Percentiles rank a stretch among this genome's conserved stretches.
Evolutionary conservation across 2,329 filamentous ascomycete genomes (phyloP).

Genomic region (Cordyceps cicadae): DNA sequence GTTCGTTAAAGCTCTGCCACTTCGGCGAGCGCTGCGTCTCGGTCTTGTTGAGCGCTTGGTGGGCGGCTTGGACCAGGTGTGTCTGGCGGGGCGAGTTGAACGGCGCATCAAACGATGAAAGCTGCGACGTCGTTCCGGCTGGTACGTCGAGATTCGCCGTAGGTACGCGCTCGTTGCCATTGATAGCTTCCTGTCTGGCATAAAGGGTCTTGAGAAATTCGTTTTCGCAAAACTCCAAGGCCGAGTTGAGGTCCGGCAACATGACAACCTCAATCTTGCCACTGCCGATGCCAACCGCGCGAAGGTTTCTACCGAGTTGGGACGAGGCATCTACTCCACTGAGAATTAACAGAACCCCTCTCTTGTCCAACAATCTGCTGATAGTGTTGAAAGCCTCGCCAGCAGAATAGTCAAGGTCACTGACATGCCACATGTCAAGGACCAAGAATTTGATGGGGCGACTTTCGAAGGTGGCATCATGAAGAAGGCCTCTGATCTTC

Average conservation of each 20-base stretch:
- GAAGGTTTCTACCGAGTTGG: conserved; percentile 67
- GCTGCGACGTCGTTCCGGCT: conserved; percentile 18
- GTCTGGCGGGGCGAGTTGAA: conserved; percentile 75
- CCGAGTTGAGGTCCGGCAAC: conserved; percentile 85
- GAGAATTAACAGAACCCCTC: conserved; percentile 71
- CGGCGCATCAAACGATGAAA: conserved; percentile 29
- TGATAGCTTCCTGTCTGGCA: conserved; percentile 55
- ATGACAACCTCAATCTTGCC: conserved; percentile 68
- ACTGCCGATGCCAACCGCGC: conserved; percentile 73
- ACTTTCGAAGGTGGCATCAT: conserved; percentile 69
- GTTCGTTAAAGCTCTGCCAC: conserved; percentile 84
- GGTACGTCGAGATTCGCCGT: conserved; percentile 43
- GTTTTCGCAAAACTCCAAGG: conserved; percentile 90
- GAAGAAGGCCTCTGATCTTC: conserved; percentile 71
- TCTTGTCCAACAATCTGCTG: conserved; percentile 70
- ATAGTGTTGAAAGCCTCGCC: conserved; percentile 92
- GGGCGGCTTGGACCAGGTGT: conserved; percentile 71
- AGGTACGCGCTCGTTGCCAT: conserved; percentile 33
- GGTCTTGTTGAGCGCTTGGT: conserved; percentile 61
- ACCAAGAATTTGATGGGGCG: conserved; percentile 84
- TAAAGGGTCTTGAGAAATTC: conserved; percentile 79
- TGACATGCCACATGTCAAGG: conserved; percentile 81
- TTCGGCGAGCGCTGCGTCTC: conserved; percentile 52
- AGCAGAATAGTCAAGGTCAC: conserved; percentile 89
- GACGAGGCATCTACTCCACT: conserved; percentile 72